Conservation (phyloP, 208 protist genomes). For the Leishmania major region DNA sequence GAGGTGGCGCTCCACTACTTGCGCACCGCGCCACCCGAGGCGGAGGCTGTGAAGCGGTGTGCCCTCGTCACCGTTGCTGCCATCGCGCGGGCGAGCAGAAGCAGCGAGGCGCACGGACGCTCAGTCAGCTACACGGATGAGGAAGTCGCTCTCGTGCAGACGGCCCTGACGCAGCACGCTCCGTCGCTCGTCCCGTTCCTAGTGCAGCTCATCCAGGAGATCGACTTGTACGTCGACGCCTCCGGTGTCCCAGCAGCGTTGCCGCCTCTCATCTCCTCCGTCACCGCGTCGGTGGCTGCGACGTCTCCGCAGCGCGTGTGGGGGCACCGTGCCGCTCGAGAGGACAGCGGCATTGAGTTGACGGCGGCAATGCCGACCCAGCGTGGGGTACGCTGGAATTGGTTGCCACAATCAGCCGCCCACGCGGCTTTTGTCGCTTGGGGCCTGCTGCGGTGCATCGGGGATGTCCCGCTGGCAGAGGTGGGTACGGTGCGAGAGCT, state of each 20-base stretch:
- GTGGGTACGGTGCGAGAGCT: constrained; percentile 16
- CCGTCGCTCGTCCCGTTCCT: constrained; percentile 31
- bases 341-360: neutral
- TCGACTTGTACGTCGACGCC: constrained; percentile 41
- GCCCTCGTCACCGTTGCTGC: constrained; percentile 50
- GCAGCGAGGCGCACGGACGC: constrained; percentile 11
- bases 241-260: constrained; percentile 37
- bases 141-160: constrained; percentile 13
- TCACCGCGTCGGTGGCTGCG: neutral
- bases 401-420: constrained; percentile 19
- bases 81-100: constrained; percentile 28
- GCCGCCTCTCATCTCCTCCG: constrained; percentile 24
- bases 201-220: constrained; percentile 34
- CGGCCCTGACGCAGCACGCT: constrained; percentile 19
- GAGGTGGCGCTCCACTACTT: constrained; percentile 56
- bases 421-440: constrained; percentile 15
- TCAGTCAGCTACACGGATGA: constrained; percentile 10
- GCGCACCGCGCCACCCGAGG: constrained; percentile 30
- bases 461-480: constrained; percentile 22
- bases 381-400: constrained; percentile 17
- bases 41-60: constrained; percentile 48
- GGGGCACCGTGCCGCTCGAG: neutral
- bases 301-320: neutral
- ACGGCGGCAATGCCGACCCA: neutral
- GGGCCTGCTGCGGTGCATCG: constrained; percentile 32